Conservation (phyloP, 139 green algal genomes). For the Asterochloris erici region DNA sequence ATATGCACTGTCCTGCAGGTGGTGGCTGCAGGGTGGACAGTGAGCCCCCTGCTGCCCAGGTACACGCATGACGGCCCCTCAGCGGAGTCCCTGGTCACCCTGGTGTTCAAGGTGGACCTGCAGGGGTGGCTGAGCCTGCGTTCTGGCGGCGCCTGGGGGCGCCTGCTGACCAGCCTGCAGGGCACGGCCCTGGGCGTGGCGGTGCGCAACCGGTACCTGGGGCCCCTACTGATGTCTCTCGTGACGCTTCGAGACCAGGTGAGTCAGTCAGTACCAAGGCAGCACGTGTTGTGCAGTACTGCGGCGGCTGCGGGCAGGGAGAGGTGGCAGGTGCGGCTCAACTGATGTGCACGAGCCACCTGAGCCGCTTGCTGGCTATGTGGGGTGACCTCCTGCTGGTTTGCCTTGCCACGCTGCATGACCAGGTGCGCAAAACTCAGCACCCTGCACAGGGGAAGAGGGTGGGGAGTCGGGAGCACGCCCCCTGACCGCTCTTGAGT, state of each 20-base stretch:
- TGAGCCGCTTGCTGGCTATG: too few species aligned
- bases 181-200: background rate
- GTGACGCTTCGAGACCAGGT: constrained; percentile 13
- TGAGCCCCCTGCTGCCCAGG: constrained; percentile 40
- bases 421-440: too few species aligned
- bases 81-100: constrained; percentile 47
- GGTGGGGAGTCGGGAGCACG: too few species aligned
- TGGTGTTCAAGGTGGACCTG: constrained; percentile 54
- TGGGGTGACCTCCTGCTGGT: too few species aligned
- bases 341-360: too few species aligned
- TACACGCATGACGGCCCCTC: constrained; percentile 4
- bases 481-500: too few species aligned
- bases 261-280: background rate
- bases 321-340: too few species aligned
- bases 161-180: background rate
- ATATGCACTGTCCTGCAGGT: background rate
- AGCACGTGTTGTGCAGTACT: too few species aligned
- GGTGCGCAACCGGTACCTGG: constrained; percentile 1
- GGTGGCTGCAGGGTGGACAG: constrained; percentile 40
- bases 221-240: constrained; percentile 16
- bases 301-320: too few species aligned
- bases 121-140: constrained; percentile 29
- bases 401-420: too few species aligned
- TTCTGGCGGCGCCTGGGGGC: background rate
- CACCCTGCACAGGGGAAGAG: too few species aligned